Evolutionary conservation across 23 red algal genomes (phyloP).

Genomic region (Rhodosorus marinus): DNA sequence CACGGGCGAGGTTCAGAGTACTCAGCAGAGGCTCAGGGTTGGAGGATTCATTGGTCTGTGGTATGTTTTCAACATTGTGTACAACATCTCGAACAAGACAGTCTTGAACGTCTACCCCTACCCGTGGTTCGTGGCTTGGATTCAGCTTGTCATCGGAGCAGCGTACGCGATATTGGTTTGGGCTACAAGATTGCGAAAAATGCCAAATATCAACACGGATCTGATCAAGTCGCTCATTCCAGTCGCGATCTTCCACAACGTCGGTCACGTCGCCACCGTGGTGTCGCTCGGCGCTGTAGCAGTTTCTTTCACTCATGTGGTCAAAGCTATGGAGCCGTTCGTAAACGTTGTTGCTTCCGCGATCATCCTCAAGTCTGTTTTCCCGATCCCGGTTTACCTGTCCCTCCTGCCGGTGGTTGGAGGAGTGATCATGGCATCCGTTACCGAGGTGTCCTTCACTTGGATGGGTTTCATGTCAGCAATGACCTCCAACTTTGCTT

Average conservation of each 20-base stretch:
- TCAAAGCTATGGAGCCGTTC: conserved; percentile 94
- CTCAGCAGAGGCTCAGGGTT: conserved; percentile 24
- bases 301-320: conserved; percentile 91
- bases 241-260: conserved; percentile 39
- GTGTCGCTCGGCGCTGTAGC: conserved; percentile 88
- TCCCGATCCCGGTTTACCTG: conserved; percentile 71
- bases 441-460: conserved; percentile 80
- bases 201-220: conserved; percentile 37
- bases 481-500: conserved; percentile 93
- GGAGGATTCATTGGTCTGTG: conserved; percentile 71
- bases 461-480: conserved; percentile 98
- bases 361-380: conserved; percentile 65
- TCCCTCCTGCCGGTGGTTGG: conserved; percentile 84
- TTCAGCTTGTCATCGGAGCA: conserved; percentile 68
- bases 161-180: conserved; percentile 61
- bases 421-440: conserved; percentile 81
- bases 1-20: too few relatives aligned
- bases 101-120: conserved; percentile 70
- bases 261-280: conserved; percentile 81
- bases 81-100: conserved; percentile 98
- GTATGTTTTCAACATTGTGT: conserved; percentile 98
- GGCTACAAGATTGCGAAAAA: conserved; percentile 43
- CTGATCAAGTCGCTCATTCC: conserved; percentile 56
- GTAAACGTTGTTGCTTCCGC: conserved; percentile 86
- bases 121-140: conserved; percentile 87